Evolutionary conservation across 2,329 filamentous ascomycete genomes (phyloP).

Genomic region (Aspergillus quadricinctus): DNA sequence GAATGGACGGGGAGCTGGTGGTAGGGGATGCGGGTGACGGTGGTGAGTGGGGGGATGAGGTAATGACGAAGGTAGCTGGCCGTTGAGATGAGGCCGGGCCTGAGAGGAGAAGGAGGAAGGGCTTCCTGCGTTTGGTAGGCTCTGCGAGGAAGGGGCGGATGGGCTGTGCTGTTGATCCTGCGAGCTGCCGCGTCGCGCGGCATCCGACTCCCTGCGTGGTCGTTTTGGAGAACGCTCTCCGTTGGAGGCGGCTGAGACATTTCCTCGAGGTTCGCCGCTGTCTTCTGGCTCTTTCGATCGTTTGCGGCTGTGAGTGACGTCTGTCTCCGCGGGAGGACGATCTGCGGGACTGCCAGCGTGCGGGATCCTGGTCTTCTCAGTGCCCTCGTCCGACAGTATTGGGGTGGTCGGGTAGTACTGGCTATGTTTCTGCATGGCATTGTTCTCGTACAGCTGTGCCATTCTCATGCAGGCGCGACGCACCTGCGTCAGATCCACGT

Average conservation of each 20-base stretch:
- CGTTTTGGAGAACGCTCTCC: constrained; percentile 36
- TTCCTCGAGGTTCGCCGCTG: background rate
- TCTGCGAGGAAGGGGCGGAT: constrained; percentile 7
- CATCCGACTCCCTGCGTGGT: constrained; percentile 27
- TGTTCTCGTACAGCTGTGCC: constrained; percentile 51
- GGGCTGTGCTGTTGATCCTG: constrained; percentile 5
- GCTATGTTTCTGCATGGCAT: constrained; percentile 40
- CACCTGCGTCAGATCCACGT: constrained; percentile 67
- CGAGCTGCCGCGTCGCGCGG: constrained; percentile 4
- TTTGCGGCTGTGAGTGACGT: constrained; percentile 32
- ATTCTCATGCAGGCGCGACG: constrained; percentile 71
- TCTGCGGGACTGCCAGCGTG: constrained; percentile 26
- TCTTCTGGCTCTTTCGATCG: constrained; percentile 37
- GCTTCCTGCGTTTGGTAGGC: constrained; percentile 3
- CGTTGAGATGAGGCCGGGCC: constrained; percentile 13
- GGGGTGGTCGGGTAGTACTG: constrained; percentile 40
- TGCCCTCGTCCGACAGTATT: constrained; percentile 28
- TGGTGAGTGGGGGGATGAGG: constrained; percentile 9
- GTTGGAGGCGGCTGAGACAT: constrained; percentile 15
- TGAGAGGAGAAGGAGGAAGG: constrained; percentile 9
- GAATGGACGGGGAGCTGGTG: constrained; percentile 13
- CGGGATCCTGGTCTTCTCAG: constrained; percentile 35
- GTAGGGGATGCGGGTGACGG: constrained; percentile 20
- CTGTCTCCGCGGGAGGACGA: constrained; percentile 6
- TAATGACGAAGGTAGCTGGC: constrained; percentile 11